A percentile compares a stretch with the other conserved stretches of the same genome.
Evolutionary conservation across 2,329 filamentous ascomycete genomes (phyloP).

Genomic region (Alternaria alternata): DNA sequence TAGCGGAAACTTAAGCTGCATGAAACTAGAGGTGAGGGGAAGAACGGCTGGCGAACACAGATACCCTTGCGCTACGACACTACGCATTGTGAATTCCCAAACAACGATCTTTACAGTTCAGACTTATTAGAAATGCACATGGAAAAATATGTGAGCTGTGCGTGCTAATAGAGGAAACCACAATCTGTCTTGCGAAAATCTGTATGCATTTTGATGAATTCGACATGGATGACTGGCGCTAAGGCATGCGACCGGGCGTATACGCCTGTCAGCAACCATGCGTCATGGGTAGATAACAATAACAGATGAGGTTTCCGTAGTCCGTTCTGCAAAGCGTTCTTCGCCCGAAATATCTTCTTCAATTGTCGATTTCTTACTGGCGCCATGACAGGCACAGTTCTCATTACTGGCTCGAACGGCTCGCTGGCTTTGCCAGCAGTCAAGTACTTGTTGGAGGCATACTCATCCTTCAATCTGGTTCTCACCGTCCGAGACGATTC

Average conservation of each 20-base stretch:
- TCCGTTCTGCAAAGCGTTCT: neutral
- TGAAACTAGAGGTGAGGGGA: neutral
- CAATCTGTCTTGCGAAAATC: neutral
- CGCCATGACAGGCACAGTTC: conserved; percentile 3
- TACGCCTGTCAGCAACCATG: neutral
- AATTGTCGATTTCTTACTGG: neutral
- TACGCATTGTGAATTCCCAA: neutral
- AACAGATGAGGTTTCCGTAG: neutral
- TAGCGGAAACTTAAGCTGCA: neutral
- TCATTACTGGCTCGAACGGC: conserved; percentile 34
- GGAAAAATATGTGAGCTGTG: neutral
- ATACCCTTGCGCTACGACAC: neutral
- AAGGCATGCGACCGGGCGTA: neutral
- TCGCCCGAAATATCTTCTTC: neutral
- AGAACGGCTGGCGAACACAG: neutral
- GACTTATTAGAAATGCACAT: neutral
- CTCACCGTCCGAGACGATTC: conserved; percentile 31
- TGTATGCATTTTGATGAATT: neutral
- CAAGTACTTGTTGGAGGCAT: conserved; percentile 22
- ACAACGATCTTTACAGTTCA: neutral
- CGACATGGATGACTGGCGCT: neutral
- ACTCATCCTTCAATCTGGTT: conserved; percentile 22
- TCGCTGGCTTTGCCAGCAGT: conserved; percentile 32
- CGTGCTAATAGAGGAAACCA: neutral
- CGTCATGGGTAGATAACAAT: neutral